phyloP scores from a whole-genome alignment of 768 basidiomycete genomes.

The Amanita inopinata region DNA sequence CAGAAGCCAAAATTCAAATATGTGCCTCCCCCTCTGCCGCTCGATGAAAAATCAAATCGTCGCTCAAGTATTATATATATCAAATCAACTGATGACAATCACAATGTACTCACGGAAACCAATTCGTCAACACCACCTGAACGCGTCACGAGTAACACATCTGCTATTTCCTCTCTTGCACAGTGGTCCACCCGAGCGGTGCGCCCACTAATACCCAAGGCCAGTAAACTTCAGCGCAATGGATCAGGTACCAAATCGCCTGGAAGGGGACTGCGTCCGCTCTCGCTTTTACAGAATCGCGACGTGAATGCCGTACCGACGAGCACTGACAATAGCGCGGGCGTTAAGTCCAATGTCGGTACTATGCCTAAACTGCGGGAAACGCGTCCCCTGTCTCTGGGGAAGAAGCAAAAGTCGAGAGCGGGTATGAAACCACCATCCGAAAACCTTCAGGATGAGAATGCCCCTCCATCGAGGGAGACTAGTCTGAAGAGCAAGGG shows the following conservation, averaged over 20 bases:
- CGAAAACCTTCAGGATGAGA: constrained; percentile 24
- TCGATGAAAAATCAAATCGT: constrained; percentile 20
- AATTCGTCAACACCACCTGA: constrained; percentile 11
- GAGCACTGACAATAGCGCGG: constrained; percentile 12
- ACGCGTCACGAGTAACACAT: constrained; percentile 16
- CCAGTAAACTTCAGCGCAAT: constrained; percentile 38
- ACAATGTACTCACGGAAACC: constrained; percentile 18
- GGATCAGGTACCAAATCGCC: constrained; percentile 17
- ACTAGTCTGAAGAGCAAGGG: constrained; percentile 27
- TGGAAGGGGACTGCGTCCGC: constrained; percentile 43
- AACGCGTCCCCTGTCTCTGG: constrained; percentile 47
- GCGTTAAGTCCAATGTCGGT: background rate
- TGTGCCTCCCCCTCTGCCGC: constrained; percentile 27
- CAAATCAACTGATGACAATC: constrained; percentile 39
- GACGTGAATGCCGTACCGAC: constrained; percentile 27
- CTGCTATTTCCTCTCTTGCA: constrained; percentile 28
- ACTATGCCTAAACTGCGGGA: constrained; percentile 10
- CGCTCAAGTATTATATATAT: constrained; percentile 60
- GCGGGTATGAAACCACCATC: constrained; percentile 13
- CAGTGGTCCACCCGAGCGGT: constrained; percentile 43
- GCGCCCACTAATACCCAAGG: constrained; percentile 44
- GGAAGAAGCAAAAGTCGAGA: constrained; percentile 41
- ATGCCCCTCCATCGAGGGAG: constrained; percentile 24
- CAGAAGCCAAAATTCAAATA: constrained; percentile 23
- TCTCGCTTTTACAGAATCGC: constrained; percentile 55